Evolutionary conservation across 495 filamentous ascomycete genomes (phyloP).

Genomic region (Neurospora tetrasperma): DNA sequence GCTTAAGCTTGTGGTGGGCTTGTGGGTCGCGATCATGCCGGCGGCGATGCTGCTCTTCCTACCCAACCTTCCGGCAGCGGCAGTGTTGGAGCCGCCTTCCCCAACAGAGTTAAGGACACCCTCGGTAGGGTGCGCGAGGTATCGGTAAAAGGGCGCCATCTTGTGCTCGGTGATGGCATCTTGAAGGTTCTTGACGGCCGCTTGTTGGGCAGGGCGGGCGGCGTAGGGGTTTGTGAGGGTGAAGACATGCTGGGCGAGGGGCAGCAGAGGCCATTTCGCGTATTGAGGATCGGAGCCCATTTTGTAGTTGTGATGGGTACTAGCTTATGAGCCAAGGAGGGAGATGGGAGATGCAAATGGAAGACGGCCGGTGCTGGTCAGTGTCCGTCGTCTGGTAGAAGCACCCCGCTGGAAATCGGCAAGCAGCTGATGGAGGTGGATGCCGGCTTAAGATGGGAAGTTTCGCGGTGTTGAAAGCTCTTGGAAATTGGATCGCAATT

Average conservation of each 20-base stretch:
- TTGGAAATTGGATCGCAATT: neutral
- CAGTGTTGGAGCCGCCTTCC: conserved; percentile 48
- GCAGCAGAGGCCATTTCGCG: conserved; percentile 85
- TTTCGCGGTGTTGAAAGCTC: neutral
- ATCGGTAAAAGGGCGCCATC: conserved; percentile 94
- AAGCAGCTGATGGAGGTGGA: neutral
- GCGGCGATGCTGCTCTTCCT: conserved; percentile 50
- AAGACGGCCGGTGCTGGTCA: neutral
- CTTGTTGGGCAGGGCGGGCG: conserved; percentile 52
- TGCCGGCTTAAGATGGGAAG: neutral
- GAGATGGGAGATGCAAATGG: conserved; percentile 1
- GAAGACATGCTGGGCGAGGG: conserved; percentile 94
- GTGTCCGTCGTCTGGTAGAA: neutral
- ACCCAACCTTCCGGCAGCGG: conserved; percentile 32
- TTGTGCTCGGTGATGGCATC: conserved; percentile 87
- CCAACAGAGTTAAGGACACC: conserved; percentile 75
- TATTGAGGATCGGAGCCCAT: conserved; percentile 98
- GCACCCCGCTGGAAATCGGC: neutral
- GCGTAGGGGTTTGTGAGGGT: conserved; percentile 85
- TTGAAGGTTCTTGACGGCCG: conserved; percentile 73
- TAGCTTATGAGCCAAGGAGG: neutral
- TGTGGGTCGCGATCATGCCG: conserved; percentile 62
- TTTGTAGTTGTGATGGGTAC: conserved; percentile 3
- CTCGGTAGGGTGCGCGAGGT: conserved; percentile 87
- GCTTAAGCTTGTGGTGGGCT: conserved; percentile 48